phyloP scores from a whole-genome alignment of 106 monocot species.

The Amphibolis antarctica region DNA sequence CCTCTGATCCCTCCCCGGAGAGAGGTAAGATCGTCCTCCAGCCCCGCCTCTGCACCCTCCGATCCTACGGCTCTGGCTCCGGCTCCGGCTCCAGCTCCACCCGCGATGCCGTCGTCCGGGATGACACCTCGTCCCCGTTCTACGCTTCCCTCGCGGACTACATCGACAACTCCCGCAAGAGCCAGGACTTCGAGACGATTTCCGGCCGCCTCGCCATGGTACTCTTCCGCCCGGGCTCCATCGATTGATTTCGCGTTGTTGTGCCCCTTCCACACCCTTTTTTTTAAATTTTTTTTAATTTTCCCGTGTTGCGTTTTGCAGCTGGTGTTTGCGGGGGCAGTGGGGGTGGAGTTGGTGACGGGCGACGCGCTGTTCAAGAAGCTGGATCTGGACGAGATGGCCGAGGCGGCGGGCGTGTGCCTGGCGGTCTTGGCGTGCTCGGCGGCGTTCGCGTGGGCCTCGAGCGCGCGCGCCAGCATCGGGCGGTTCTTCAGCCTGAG shows the following conservation, averaged over 20 bases:
- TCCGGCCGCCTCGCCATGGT: constrained; percentile 98
- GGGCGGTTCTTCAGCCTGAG: constrained; percentile 53
- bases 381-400: constrained; percentile 59
- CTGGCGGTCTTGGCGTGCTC: constrained; percentile 47
- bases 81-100: constrained; percentile 11
- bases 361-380: constrained; percentile 88
- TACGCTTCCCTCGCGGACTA: constrained; percentile 80
- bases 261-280: not conserved
- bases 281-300: not conserved
- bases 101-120: not conserved
- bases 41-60: constrained; percentile 31
- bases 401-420: constrained; percentile 55
- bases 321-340: constrained; percentile 67
- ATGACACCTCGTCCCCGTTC: constrained; percentile 32
- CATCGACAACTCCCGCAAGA: constrained; percentile 67
- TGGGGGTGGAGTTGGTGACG: constrained; percentile 53
- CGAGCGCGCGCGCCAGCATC: constrained; percentile 48
- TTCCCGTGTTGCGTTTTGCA: not conserved
- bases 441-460: constrained; percentile 61
- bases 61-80: constrained; percentile 25
- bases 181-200: constrained; percentile 82
- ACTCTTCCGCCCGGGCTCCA: not conserved
- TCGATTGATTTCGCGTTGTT: not conserved
- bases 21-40: constrained; percentile 29
- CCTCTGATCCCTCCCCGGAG: constrained; percentile 9